phyloP scores from a whole-genome alignment of 441 rosid species.

The Arabidopsis lyrata region DNA sequence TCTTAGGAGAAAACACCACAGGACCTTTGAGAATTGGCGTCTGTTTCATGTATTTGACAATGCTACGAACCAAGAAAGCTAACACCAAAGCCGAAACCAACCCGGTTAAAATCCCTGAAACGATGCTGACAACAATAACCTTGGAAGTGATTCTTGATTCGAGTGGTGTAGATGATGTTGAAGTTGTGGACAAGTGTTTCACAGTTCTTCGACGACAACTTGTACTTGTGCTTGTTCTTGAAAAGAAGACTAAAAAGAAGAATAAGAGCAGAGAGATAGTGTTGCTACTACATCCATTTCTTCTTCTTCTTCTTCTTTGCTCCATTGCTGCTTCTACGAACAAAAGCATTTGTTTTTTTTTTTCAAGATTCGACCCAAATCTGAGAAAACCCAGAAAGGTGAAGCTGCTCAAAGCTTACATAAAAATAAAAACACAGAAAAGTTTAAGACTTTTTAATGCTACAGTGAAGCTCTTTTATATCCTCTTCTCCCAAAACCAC shows the following conservation, averaged over 20 bases:
- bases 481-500: constrained; percentile 38
- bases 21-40: constrained; percentile 95
- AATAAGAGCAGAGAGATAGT: constrained; percentile 50
- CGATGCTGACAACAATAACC: constrained; percentile 69
- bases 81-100: constrained; percentile 59
- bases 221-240: constrained; percentile 40
- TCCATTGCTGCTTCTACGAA: constrained; percentile 50
- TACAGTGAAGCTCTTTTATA: constrained; percentile 39
- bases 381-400: constrained; percentile 40
- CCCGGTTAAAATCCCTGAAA: constrained; percentile 74
- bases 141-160: constrained; percentile 58
- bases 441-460: background rate
- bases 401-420: constrained; percentile 39
- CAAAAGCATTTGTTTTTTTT: constrained; percentile 22
- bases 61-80: constrained; percentile 63
- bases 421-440: constrained; percentile 10
- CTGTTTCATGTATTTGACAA: constrained; percentile 64
- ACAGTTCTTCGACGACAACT: constrained; percentile 61
- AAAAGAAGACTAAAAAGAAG: constrained; percentile 50
- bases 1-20: constrained; percentile 83
- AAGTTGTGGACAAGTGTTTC: constrained; percentile 55
- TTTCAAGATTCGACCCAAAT: constrained; percentile 32
- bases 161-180: constrained; percentile 51
- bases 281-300: constrained; percentile 16
- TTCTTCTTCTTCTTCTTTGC: constrained; percentile 46